A percentile compares a stretch with the other conserved stretches of the same genome.
phyloP scores from a whole-genome alignment of 139 green algal genomes.

The Raphidocelis subcapitata region DNA sequence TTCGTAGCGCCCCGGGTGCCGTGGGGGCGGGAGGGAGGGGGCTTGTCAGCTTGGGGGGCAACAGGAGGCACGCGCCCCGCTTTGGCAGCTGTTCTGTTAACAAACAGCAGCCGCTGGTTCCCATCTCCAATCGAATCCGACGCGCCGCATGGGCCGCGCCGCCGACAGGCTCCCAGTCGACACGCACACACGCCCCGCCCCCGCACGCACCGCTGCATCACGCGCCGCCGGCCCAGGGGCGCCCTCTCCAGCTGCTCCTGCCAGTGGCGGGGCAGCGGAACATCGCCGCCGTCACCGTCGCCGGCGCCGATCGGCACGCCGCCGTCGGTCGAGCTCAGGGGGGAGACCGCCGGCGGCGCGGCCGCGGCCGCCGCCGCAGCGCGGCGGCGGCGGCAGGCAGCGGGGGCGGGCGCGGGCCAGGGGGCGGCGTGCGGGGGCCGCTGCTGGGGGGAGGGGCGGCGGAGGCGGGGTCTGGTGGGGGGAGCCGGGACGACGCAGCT shows the following conservation, averaged over 20 bases:
- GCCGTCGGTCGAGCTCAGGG: not conserved
- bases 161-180: not conserved
- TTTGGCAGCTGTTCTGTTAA: not conserved
- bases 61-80: not conserved
- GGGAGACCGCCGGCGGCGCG: constrained; percentile 5
- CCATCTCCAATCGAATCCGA: not conserved
- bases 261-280: constrained; percentile 46
- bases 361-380: constrained; percentile 7
- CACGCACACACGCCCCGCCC: not conserved
- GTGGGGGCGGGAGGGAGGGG: not conserved
- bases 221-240: constrained; percentile 33
- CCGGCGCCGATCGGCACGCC: not conserved
- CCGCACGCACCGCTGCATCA: constrained; percentile 33
- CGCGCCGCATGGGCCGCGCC: not conserved
- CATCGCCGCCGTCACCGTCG: not conserved
- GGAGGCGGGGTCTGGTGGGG: not conserved
- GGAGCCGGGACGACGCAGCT: too few relatives aligned
- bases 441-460: not conserved
- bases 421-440: not conserved
- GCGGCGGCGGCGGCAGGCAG: not conserved
- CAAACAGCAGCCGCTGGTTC: too few relatives aligned
- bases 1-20: too few relatives aligned
- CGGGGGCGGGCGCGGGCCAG: not conserved
- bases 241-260: constrained; percentile 41
- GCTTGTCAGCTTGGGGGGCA: not conserved